These are phyloP conservation scores for Daucus carota DNA, from an alignment of 129 eudicot species.

Conservation along the genomic window DH1_v3.0 NC_030388.2:32719501-32720000, in stretches of 20 bases:
- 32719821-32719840: background rate
- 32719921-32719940: background rate
- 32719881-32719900: background rate
- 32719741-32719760: no score
- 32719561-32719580: background rate
- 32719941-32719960: background rate
- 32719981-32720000: background rate
- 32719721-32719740: background rate
- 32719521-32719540: background rate
- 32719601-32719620: background rate
- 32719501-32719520: background rate
- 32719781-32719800: background rate
- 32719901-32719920: background rate
- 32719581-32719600: background rate
- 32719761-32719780: background rate
- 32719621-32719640: background rate
- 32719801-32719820: background rate
- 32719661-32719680: background rate
- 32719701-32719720: background rate
- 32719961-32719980: background rate
- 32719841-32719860: background rate
- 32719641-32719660: background rate
- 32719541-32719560: background rate
- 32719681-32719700: background rate
- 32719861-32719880: background rate